These are phyloP conservation scores for Cerrena zonata DNA, from an alignment of 1,284 basidiomycete genomes.

Conservation along the genomic window DNA sequence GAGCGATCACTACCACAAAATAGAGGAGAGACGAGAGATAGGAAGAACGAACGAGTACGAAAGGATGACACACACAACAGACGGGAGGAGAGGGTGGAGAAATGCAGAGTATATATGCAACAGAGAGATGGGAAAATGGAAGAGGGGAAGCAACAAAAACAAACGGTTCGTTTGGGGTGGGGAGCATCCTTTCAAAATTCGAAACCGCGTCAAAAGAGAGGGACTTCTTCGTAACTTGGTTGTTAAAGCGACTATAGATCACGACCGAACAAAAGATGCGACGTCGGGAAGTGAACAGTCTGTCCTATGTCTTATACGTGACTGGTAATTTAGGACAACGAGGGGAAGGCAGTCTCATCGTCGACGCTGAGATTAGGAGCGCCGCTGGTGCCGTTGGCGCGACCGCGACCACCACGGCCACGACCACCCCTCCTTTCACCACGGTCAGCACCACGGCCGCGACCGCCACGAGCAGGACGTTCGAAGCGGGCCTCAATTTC, in stretches of 20 bases:
- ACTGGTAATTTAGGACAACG: slow-evolving; percentile 63
- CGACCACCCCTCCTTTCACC: slow-evolving; percentile 34
- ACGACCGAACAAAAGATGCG: too few species aligned
- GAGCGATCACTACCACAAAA: slow-evolving; percentile 4
- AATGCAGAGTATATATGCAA: slow-evolving; percentile 11
- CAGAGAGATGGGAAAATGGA: slow-evolving; percentile 3
- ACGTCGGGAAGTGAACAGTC: neutral
- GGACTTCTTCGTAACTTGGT: slow-evolving; percentile 6
- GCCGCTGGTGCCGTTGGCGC: slow-evolving; percentile 31
- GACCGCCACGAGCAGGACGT: slow-evolving; percentile 52
- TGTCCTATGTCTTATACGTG: neutral
- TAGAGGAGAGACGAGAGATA: slow-evolving; percentile 5
- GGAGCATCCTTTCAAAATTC: slow-evolving; percentile 1
- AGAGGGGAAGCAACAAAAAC: slow-evolving; percentile 9
- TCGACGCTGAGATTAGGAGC: slow-evolving; percentile 54
- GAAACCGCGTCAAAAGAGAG: too few species aligned
- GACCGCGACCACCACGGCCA: slow-evolving; percentile 36
- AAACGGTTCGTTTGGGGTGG: neutral
- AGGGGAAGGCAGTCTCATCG: slow-evolving; percentile 81
- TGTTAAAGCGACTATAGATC: slow-evolving; percentile 6
- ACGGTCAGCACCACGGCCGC: slow-evolving; percentile 33
- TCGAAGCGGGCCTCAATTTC: slow-evolving; percentile 77
- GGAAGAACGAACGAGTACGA: slow-evolving; percentile 10
- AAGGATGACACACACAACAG: slow-evolving; percentile 11
- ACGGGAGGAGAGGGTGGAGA: slow-evolving; percentile 5